Conservation (phyloP, 148 eudicot species). For the Fagopyrum homotropicum region DNA sequence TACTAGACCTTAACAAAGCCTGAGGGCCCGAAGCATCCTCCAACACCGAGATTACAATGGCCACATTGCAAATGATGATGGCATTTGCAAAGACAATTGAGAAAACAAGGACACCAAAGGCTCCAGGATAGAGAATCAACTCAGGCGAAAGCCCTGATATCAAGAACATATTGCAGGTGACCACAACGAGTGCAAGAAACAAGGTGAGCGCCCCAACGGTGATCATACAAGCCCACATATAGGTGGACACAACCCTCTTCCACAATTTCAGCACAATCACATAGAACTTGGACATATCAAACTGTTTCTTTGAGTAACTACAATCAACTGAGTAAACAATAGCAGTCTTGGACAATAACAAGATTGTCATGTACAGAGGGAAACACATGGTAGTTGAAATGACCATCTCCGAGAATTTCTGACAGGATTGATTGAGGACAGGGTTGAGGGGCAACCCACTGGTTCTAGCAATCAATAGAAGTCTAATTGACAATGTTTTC, state of each 20-base stretch:
- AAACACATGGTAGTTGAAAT: slow-evolving; percentile 63
- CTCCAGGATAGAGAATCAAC: slow-evolving; percentile 37
- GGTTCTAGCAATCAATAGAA: slow-evolving; percentile 58
- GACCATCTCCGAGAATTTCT: slow-evolving; percentile 59
- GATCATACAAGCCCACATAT: slow-evolving; percentile 59
- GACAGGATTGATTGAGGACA: slow-evolving; percentile 59
- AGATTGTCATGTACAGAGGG: slow-evolving; percentile 62
- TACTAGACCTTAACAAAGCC: slow-evolving; percentile 35
- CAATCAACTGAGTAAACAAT: slow-evolving; percentile 85
- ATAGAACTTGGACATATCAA: slow-evolving; percentile 47
- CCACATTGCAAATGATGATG: slow-evolving; percentile 31
- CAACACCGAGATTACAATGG: slow-evolving; percentile 39
- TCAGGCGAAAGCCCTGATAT: slow-evolving; percentile 44
- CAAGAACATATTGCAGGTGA: slow-evolving; percentile 47
- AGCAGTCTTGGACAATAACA: slow-evolving; percentile 77
- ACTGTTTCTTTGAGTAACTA: slow-evolving; percentile 69
- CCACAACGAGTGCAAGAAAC: slow-evolving; percentile 55
- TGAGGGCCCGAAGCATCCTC: slow-evolving; percentile 39
- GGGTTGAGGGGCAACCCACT: slow-evolving; percentile 75
- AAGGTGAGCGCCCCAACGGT: slow-evolving; percentile 50
- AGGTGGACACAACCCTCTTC: slow-evolving; percentile 59
- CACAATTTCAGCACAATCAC: slow-evolving; percentile 51
- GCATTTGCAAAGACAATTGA: slow-evolving; percentile 38
- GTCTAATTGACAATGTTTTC: slow-evolving; percentile 45
- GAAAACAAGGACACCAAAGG: slow-evolving; percentile 27